Evolutionary conservation across 768 basidiomycete species (phyloP).

Genomic region (Tephrocybe rancida): DNA sequence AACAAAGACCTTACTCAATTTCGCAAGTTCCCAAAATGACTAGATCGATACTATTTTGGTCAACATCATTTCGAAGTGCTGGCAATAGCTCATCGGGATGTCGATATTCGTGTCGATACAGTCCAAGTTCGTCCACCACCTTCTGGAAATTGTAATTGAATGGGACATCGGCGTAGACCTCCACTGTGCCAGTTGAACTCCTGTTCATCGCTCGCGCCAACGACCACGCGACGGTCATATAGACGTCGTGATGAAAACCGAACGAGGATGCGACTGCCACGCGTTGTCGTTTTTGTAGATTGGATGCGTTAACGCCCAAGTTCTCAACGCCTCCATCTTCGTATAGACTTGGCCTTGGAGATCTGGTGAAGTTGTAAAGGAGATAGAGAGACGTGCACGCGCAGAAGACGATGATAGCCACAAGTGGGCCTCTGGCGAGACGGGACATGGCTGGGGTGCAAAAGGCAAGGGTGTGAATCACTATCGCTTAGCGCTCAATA

Average conservation of each 20-base stretch:
- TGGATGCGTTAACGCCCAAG: neutral
- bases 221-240: constrained; percentile 36
- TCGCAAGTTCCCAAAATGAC: constrained; percentile 49
- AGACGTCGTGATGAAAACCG: constrained; percentile 38
- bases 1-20: constrained; percentile 33
- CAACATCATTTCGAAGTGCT: constrained; percentile 22
- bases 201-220: constrained; percentile 28
- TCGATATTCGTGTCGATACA: constrained; percentile 31
- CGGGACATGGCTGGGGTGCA: neutral
- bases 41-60: constrained; percentile 32
- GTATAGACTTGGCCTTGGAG: neutral
- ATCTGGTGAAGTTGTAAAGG: constrained; percentile 1
- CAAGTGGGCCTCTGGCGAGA: neutral
- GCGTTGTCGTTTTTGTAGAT: constrained; percentile 23
- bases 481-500: no score
- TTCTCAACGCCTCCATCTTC: neutral
- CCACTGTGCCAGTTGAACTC: constrained; percentile 20
- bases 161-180: constrained; percentile 32
- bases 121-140: constrained; percentile 29
- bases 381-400: constrained; percentile 6
- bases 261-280: constrained; percentile 38
- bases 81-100: constrained; percentile 26
- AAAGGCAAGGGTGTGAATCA: neutral
- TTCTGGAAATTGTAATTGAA: constrained; percentile 34
- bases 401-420: neutral